Evolutionary conservation across 345 rosid species (phyloP), one percentile per base, ranked within the genome.

Genomic region (Ceriops tagal): DNA sequence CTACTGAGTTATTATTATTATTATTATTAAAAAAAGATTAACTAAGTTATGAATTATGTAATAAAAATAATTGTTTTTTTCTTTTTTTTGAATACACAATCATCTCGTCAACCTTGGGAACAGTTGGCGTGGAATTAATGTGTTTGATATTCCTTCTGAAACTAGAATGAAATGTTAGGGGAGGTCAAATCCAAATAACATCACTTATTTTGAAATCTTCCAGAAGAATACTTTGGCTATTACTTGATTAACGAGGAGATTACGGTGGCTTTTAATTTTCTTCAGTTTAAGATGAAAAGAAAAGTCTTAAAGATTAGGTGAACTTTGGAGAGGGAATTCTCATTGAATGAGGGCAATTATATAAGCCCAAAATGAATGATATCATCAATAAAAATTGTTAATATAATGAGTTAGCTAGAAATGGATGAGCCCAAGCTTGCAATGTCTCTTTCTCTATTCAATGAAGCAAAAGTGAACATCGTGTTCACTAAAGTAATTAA

Each of bases 311-410:
- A 20, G 60, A 32, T 51, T 26, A 51, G 58, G 18, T 20, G 15
- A 43, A 64, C 6, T 16, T 22, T 34, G 20, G 6, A 24, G 11
- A 21, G 53, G 5, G 1, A 4, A 46, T 31, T 26, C 37, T 16
- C 28, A 3, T 61, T 31, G 65, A 55, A 58, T 9, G 34, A 46
- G 53, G 57, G 30, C 30, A 32, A 32, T 32, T 28, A 69, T 47
- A 67, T 27, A 59, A 39, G 34, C 49, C 61, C 58, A 69, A 65
- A 39, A 49, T 37, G 9, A 61, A 75, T 67, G 64, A 75, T 64
- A 55, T 72, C 73, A 69, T 71, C 27, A 37, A 32, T 39, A 39
- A 39, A 39, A 39, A 10, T 10, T 39, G 47, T 39, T 39, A 39
- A 39, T 39, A 39, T 11, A 39, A 39, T 39, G 11, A 39, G 47